A percentile compares a stretch with the other conserved stretches of the same genome.
Evolutionary conservation across 1,284 basidiomycete species (phyloP).

Genomic region (Agaricales sp.): DNA sequence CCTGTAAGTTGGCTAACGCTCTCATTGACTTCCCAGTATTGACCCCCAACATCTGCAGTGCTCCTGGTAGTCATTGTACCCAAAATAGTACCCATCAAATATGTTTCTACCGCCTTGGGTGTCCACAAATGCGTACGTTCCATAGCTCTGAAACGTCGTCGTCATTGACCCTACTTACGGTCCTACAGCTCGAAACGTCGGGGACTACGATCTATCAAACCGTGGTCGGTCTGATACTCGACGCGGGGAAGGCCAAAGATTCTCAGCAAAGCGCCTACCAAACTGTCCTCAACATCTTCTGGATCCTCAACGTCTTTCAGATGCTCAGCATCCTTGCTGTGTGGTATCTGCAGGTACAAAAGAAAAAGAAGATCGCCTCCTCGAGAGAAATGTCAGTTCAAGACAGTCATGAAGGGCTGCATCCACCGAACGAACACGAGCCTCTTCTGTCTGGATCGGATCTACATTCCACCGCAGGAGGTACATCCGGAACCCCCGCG

Average conservation of each 20-base stretch:
- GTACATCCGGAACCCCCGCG: too few species aligned
- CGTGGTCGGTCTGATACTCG: constrained; percentile 54
- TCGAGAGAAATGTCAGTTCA: not conserved
- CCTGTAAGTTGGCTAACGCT: constrained; percentile 43
- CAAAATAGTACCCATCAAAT: constrained; percentile 57
- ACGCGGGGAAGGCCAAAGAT: constrained; percentile 26
- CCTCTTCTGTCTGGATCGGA: too few species aligned
- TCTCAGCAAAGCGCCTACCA: constrained; percentile 13
- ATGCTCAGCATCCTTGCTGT: not conserved
- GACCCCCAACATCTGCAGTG: constrained; percentile 28
- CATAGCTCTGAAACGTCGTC: constrained; percentile 1
- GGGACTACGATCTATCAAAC: constrained; percentile 66
- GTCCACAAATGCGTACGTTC: constrained; percentile 65
- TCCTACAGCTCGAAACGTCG: constrained; percentile 57
- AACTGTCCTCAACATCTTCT: constrained; percentile 42
- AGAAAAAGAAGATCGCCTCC: too few species aligned
- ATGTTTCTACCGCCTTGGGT: constrained; percentile 70
- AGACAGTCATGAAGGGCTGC: not conserved
- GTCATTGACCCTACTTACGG: constrained; percentile 5
- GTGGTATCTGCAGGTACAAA: not conserved
- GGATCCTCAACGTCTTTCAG: constrained; percentile 31
- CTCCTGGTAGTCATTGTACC: constrained; percentile 70
- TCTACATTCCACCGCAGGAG: too few species aligned
- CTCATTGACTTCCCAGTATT: not conserved
- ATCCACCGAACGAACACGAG: too few species aligned